A percentile compares a stretch with the other conserved stretches of the same genome.
Evolutionary conservation across 345 rosid genomes (phyloP).

Genomic region (Mercurialis annua): DNA sequence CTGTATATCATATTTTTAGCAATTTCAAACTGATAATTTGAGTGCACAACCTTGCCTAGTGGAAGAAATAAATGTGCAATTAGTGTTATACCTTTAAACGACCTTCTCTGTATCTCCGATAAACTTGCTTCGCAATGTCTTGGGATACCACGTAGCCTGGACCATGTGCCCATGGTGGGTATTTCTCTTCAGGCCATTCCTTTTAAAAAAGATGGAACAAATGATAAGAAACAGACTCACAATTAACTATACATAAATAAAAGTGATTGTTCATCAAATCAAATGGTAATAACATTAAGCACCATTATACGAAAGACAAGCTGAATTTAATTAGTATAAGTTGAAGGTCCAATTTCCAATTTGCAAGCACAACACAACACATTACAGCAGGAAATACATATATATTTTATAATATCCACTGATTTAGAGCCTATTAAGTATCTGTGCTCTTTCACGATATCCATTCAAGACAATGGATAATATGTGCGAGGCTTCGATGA

Average conservation of each 20-base stretch:
- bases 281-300: too few relatives aligned
- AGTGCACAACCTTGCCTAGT: neutral
- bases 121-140: constrained; percentile 73
- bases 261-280: too few relatives aligned
- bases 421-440: neutral
- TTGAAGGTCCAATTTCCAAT: neutral
- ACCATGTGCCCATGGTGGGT: constrained; percentile 96
- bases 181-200: constrained; percentile 83
- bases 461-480: neutral
- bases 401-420: neutral
- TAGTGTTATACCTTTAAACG: constrained; percentile 52
- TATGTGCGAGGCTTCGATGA: neutral
- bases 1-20: constrained; percentile 28
- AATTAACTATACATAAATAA: too few relatives aligned
- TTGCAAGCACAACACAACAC: neutral
- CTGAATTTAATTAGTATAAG: neutral
- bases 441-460: neutral
- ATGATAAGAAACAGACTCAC: neutral
- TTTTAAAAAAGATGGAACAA: constrained; percentile 17
- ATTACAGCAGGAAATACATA: neutral
- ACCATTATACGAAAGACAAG: too few relatives aligned
- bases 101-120: constrained; percentile 49
- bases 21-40: neutral
- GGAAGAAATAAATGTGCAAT: neutral
- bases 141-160: constrained; percentile 84